phyloP scores from a whole-genome alignment of 1,284 basidiomycete species.

The Papiliotrema laurentii region DNA sequence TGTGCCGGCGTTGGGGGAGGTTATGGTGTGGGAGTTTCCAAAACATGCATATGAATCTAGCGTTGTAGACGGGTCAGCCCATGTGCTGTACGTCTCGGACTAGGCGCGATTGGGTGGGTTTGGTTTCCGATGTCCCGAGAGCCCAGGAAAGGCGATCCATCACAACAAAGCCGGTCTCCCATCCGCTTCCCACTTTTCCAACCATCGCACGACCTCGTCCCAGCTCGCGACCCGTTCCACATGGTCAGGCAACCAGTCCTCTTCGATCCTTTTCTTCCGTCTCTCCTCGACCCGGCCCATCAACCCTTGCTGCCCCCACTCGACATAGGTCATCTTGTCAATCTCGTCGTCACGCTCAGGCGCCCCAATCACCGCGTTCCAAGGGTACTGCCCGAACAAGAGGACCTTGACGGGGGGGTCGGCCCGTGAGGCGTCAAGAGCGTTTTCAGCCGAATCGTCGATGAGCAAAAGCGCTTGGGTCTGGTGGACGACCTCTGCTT shows the following conservation, averaged over 20 bases:
- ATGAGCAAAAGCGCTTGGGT: conserved; percentile 63
- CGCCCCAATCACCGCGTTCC: conserved; percentile 57
- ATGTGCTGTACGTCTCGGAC: too few relatives aligned
- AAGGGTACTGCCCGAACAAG: conserved; percentile 70
- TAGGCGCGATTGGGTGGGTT: too few relatives aligned
- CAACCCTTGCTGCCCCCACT: conserved; percentile 44
- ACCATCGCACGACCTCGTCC: conserved; percentile 44
- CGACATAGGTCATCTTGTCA: conserved; percentile 59
- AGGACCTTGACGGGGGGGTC: conserved; percentile 55
- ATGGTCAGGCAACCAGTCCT: conserved; percentile 41
- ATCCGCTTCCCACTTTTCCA: conserved; percentile 27
- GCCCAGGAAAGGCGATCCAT: too few relatives aligned
- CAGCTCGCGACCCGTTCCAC: conserved; percentile 41
- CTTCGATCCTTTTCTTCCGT: conserved; percentile 22
- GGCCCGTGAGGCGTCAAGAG: conserved; percentile 55
- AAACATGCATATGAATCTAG: too few relatives aligned
- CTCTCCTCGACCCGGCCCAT: conserved; percentile 44
- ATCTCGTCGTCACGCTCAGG: conserved; percentile 44
- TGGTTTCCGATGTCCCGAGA: too few relatives aligned
- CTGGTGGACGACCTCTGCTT: conserved; percentile 65
- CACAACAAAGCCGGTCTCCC: neutral
- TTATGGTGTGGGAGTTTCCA: too few relatives aligned
- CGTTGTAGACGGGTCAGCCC: too few relatives aligned
- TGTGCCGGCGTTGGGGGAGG: too few relatives aligned
- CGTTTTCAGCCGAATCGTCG: conserved; percentile 76